These are phyloP conservation scores for Trypanosoma cruzi DNA, from an alignment of 208 protist genomes.

Conservation along the genomic window DNA sequence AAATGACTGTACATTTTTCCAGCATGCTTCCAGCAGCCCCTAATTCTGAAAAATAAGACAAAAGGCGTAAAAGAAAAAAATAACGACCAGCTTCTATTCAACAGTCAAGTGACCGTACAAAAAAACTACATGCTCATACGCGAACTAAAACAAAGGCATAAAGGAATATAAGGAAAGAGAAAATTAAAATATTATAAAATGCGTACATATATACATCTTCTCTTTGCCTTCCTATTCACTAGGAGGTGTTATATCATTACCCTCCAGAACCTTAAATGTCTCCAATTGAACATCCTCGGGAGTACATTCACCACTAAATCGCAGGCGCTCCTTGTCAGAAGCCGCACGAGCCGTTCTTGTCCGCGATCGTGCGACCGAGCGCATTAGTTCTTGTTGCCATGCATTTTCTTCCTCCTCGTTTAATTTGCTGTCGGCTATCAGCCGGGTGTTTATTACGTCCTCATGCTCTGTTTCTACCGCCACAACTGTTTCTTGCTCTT, in stretches of 20 bases:
- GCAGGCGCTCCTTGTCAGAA: neutral
- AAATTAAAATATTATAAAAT: neutral
- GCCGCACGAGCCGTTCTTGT: slow-evolving; percentile 8
- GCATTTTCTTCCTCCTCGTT: slow-evolving; percentile 7
- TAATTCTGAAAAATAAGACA: too few species aligned
- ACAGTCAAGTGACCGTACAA: too few species aligned
- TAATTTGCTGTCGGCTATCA: neutral
- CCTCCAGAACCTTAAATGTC: neutral
- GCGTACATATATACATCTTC: neutral
- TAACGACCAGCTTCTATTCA: too few species aligned
- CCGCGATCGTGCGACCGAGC: slow-evolving; percentile 23
- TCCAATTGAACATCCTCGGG: neutral
- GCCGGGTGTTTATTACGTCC: neutral
- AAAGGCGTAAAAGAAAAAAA: neutral
- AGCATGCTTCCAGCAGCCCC: too few species aligned
- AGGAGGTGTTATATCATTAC: neutral
- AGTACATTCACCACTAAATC: neutral
- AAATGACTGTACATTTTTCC: too few species aligned
- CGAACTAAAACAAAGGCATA: neutral
- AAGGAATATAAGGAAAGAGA: neutral
- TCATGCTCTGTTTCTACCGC: neutral
- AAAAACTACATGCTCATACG: too few species aligned
- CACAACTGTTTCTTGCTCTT: slow-evolving; percentile 22
- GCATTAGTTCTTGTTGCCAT: slow-evolving; percentile 22
- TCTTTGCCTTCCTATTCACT: neutral